Percentiles rank a stretch among this genome's conserved stretches.
These are phyloP conservation scores for Teunomyces pallodes DNA, from an alignment of 805 yeast species.

Conservation along the genomic window DNA sequence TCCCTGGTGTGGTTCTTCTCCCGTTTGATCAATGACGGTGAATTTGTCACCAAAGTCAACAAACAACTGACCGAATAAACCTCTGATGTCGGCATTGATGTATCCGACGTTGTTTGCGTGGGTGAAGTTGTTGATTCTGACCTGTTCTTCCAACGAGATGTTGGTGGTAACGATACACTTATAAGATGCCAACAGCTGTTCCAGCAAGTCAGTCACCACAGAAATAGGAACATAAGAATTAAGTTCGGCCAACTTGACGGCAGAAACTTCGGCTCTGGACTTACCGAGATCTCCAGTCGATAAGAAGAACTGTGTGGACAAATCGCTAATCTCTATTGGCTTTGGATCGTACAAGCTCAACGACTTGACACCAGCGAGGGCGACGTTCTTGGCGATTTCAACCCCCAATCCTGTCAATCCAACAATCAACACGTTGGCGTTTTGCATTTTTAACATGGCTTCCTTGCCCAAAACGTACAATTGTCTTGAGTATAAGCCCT, in stretches of 20 bases:
- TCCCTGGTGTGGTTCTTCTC: constrained; percentile 89
- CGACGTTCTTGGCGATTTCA: constrained; percentile 95
- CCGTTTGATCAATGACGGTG: constrained; percentile 78
- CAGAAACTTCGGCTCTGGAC: constrained; percentile 72
- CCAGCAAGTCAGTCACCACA: constrained; percentile 55
- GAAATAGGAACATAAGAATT: constrained; percentile 88
- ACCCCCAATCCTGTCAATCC: constrained; percentile 93
- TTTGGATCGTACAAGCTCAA: constrained; percentile 81
- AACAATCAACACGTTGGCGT: constrained; percentile 84
- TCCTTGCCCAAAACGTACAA: constrained; percentile 95
- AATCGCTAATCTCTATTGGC: constrained; percentile 62
- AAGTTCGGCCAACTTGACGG: constrained; percentile 69
- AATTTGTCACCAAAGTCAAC: constrained; percentile 87
- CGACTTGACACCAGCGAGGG: constrained; percentile 95
- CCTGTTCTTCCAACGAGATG: constrained; percentile 65
- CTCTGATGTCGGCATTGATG: constrained; percentile 78
- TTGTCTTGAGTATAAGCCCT: constrained; percentile 93
- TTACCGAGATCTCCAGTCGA: constrained; percentile 69
- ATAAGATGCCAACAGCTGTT: constrained; percentile 52
- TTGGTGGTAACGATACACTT: constrained; percentile 88
- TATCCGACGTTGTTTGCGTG: constrained; percentile 74
- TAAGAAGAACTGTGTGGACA: constrained; percentile 88
- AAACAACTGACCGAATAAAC: constrained; percentile 84
- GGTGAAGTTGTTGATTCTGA: constrained; percentile 70
- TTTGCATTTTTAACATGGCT: constrained; percentile 96